Evolutionary conservation across 306 rosid species (phyloP).

Genomic region (Mucuna pruriens): DNA sequence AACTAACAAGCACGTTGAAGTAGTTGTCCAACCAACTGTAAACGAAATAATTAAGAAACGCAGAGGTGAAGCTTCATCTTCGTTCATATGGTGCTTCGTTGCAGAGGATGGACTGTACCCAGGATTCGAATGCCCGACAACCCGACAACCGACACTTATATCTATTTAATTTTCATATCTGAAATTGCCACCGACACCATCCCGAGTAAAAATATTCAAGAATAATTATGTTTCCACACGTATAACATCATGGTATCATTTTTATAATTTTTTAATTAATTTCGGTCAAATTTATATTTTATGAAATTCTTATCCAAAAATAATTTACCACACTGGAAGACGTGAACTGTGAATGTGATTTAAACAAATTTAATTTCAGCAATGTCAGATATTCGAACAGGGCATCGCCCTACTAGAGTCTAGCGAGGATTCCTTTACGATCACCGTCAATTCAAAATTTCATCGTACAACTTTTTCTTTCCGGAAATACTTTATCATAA

Average conservation of each 20-base stretch:
- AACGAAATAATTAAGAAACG: neutral
- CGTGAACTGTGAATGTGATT: neutral
- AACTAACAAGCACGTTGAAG: neutral
- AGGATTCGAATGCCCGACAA: conserved; percentile 59
- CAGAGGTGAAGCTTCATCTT: conserved; percentile 34
- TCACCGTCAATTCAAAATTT: neutral
- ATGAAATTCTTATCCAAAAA: neutral
- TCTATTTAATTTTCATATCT: conserved; percentile 31
- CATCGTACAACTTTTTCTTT: neutral
- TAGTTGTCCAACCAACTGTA: neutral
- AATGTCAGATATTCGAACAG: neutral
- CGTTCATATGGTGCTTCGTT: conserved; percentile 18
- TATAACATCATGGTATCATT: neutral
- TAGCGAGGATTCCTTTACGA: neutral
- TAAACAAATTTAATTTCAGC: neutral
- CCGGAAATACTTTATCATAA: neutral
- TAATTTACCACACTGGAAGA: neutral
- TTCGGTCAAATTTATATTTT: neutral
- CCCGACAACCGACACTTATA: conserved; percentile 51
- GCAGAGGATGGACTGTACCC: conserved; percentile 43
- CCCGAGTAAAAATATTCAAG: neutral
- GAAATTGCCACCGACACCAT: conserved; percentile 54
- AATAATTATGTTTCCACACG: neutral
- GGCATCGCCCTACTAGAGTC: neutral
- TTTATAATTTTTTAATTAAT: neutral